Evolutionary conservation across 83 land plant species (phyloP).

Genomic region (Larix sibirica): DNA sequence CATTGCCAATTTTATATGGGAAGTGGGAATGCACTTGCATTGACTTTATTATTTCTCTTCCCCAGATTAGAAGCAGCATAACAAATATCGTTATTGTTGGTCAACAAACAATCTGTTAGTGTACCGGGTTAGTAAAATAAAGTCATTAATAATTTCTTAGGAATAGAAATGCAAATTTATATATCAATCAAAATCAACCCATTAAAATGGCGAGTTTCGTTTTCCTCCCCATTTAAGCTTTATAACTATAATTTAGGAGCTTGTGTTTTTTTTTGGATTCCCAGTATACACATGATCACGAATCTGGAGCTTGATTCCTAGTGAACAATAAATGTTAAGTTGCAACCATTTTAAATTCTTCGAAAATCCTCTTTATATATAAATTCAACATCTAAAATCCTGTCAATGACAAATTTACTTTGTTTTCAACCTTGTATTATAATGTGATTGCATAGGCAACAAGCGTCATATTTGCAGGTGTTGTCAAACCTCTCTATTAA

Average conservation of each 20-base stretch:
- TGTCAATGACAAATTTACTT: no score
- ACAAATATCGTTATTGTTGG: background rate
- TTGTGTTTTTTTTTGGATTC: no score
- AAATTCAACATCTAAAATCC: no score
- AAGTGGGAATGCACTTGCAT: background rate
- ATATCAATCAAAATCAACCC: background rate
- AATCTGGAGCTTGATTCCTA: no score
- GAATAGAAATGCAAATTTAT: background rate
- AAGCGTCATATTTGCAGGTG: background rate
- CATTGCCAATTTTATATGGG: background rate
- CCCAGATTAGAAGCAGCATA: background rate
- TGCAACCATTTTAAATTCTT: background rate
- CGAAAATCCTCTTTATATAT: background rate
- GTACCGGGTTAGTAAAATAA: background rate
- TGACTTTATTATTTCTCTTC: background rate
- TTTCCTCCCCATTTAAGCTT: slow-evolving; percentile 3
- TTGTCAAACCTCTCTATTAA: background rate
- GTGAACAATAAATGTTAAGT: background rate
- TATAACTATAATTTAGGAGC: background rate
- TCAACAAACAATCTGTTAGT: background rate
- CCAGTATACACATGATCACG: no score
- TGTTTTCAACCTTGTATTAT: background rate
- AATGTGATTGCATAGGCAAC: background rate
- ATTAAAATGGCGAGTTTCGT: background rate
- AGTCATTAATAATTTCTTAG: background rate